Conservation (phyloP, 441 rosid species). For the Breynia disticha region DNA sequence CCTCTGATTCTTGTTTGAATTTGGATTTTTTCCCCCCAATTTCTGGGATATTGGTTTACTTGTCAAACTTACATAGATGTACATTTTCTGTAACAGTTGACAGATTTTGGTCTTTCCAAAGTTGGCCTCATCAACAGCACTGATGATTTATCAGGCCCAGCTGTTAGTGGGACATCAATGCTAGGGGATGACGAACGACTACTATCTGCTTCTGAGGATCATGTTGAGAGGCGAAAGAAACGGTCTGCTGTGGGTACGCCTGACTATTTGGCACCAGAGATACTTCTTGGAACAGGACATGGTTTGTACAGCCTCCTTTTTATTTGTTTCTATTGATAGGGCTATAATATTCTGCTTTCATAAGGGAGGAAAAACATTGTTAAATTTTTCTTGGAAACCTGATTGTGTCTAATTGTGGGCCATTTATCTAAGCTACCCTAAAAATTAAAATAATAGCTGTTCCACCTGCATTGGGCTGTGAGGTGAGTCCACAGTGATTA, state of each 20-base stretch:
- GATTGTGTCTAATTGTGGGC: no score
- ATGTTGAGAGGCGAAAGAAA: conserved; percentile 74
- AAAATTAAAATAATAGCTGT: no score
- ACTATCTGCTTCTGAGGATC: conserved; percentile 52
- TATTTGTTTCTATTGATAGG: conserved; percentile 7
- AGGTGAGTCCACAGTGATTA: no score
- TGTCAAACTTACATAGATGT: neutral
- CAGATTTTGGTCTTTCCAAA: conserved; percentile 85
- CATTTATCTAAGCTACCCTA: no score
- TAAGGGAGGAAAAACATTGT: no score
- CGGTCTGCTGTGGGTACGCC: conserved; percentile 83
- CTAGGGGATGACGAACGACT: conserved; percentile 78
- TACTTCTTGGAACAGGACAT: conserved; percentile 83
- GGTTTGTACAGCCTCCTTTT: conserved; percentile 48
- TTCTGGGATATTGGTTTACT: neutral
- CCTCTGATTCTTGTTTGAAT: neutral
- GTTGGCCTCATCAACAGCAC: conserved; percentile 84
- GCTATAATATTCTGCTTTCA: no score
- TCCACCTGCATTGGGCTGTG: no score
- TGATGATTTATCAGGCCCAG: conserved; percentile 56
- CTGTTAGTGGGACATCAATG: conserved; percentile 46
- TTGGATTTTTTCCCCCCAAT: neutral
- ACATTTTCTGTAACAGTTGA: conserved; percentile 45
- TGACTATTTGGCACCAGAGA: conserved; percentile 86
- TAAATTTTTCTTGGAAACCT: no score